These are phyloP conservation scores for Chiua virens DNA, from an alignment of 768 basidiomycete species.

Conservation along the genomic window DNA sequence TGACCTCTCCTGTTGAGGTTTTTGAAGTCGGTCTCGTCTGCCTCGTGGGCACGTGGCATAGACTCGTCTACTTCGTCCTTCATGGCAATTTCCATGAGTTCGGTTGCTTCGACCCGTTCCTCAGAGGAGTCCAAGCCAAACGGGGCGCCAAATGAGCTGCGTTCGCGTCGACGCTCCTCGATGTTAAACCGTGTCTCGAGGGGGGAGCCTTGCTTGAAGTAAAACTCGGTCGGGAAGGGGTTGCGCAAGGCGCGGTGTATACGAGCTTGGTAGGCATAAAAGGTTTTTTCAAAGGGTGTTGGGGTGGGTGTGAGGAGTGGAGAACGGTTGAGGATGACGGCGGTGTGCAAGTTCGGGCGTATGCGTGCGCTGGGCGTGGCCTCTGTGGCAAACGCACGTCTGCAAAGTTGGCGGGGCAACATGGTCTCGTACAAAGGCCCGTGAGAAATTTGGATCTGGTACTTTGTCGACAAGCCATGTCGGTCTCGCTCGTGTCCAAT, in stretches of 20 bases:
- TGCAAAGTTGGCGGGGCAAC: conserved; percentile 7
- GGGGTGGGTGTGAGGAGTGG: conserved; percentile 74
- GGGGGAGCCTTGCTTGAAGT: conserved; percentile 89
- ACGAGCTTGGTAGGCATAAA: conserved; percentile 80
- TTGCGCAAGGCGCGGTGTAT: conserved; percentile 84
- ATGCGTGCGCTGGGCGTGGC: conserved; percentile 10
- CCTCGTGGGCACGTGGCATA: conserved; percentile 57
- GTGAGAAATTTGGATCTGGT: conserved; percentile 33
- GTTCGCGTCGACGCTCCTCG: conserved; percentile 73
- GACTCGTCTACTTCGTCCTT: conserved; percentile 62
- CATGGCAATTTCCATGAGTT: conserved; percentile 59
- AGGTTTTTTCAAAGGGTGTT: conserved; percentile 73
- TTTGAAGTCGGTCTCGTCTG: conserved; percentile 60
- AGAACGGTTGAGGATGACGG: conserved; percentile 76
- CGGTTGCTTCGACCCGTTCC: conserved; percentile 46
- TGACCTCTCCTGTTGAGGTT: conserved; percentile 82
- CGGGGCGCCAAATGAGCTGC: conserved; percentile 66
- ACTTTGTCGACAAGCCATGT: conserved; percentile 44
- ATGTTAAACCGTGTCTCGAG: conserved; percentile 77
- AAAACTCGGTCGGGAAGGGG: conserved; percentile 87
- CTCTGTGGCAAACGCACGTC: conserved; percentile 47
- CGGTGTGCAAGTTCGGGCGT: conserved; percentile 49
- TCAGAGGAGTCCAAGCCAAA: conserved; percentile 47
- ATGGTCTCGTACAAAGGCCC: conserved; percentile 24
- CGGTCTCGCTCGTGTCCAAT: conserved; percentile 75